A percentile compares a stretch with the other conserved stretches of the same genome.
Conservation (phyloP, 768 basidiomycete species). For the Pleurotus ostreatus region DNA sequence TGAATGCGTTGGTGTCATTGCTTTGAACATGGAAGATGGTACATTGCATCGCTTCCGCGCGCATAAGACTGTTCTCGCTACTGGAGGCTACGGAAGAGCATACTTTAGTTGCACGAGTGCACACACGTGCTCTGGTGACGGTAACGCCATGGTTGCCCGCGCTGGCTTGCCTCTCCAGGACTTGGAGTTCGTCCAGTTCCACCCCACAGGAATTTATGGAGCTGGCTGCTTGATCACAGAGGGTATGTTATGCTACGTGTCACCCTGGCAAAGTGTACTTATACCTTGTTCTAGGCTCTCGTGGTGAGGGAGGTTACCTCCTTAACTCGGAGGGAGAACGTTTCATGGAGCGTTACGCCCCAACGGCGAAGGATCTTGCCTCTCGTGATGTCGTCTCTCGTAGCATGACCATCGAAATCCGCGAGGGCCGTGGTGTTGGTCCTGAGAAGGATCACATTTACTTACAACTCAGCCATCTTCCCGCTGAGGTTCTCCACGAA, state of each 20-base stretch:
- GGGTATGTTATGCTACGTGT: conserved; percentile 40
- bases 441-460: conserved; percentile 97
- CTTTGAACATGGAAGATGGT: conserved; percentile 99
- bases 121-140: conserved; percentile 98
- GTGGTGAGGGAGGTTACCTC: conserved; percentile 98
- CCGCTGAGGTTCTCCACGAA: conserved; percentile 92
- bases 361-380: conserved; percentile 98
- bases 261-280: background rate
- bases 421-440: conserved; percentile 98
- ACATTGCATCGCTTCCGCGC: conserved; percentile 97
- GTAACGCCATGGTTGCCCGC: conserved; percentile 96
- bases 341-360: conserved; percentile 99
- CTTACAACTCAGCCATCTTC: conserved; percentile 95
- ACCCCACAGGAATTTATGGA: conserved; percentile 99
- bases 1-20: conserved; percentile 98
- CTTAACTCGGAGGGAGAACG: conserved; percentile 98
- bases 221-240: conserved; percentile 99
- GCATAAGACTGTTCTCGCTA: conserved; percentile 97
- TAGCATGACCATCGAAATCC: conserved; percentile 98
- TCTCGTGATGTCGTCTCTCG: conserved; percentile 99
- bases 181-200: conserved; percentile 99
- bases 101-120: conserved; percentile 99
- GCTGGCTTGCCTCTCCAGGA: conserved; percentile 97
- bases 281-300: conserved; percentile 61
- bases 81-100: conserved; percentile 95